Conservation (phyloP, 1,139 yeast species). For the Lodderomyces margitis region DNA sequence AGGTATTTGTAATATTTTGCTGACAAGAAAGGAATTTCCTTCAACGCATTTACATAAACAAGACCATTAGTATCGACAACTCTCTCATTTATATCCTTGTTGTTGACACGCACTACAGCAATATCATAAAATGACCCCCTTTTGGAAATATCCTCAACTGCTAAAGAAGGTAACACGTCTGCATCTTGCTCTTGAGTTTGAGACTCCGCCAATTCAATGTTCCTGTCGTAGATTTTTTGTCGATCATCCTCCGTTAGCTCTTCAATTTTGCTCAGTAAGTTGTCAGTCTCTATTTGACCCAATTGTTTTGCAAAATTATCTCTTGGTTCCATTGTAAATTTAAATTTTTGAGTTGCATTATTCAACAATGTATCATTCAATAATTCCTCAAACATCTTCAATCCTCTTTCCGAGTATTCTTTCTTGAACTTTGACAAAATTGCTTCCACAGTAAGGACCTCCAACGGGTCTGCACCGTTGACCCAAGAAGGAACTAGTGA, state of each 20-base stretch:
- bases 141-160: constrained; percentile 68
- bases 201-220: constrained; percentile 54
- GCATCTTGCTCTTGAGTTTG: constrained; percentile 73
- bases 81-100: constrained; percentile 27
- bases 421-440: constrained; percentile 57
- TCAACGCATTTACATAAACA: constrained; percentile 63
- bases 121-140: constrained; percentile 44
- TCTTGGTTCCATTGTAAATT: constrained; percentile 75
- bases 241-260: constrained; percentile 55
- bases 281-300: constrained; percentile 52
- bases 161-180: constrained; percentile 75
- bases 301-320: constrained; percentile 50
- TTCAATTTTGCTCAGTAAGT: constrained; percentile 46
- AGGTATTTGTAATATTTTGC: constrained; percentile 61
- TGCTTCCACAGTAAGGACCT: constrained; percentile 62
- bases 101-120: constrained; percentile 28
- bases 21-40: constrained; percentile 58
- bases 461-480: constrained; percentile 71
- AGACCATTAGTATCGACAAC: constrained; percentile 72
- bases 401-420: constrained; percentile 56
- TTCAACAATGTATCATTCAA: constrained; percentile 52
- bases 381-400: constrained; percentile 54
- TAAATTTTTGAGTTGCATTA: constrained; percentile 52
- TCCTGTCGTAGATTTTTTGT: constrained; percentile 57
- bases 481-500: constrained; percentile 82